Base-by-base conservation (phyloP, 345 rosid species). In the Murraya koenigii region DNA sequence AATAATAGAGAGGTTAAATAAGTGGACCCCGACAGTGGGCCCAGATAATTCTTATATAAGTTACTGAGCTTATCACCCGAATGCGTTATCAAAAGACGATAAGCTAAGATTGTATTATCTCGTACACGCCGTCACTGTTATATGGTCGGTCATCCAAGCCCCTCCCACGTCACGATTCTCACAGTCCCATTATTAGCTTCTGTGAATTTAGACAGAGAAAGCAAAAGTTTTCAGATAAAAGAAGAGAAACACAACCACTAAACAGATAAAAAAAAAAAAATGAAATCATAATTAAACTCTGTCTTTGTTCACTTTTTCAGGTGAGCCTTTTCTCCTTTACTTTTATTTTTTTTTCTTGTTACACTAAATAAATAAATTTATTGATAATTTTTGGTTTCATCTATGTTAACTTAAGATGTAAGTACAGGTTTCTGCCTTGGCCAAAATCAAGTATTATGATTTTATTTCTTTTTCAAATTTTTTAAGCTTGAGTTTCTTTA, bases 1-100 rank as follows among this genome's bases (percentile, higher is more conserved):
- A 44, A 44, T 44, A 13, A 13, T 41, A 2, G 49, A 13, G 49
- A 44, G 17, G 3, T 13, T 41, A 0, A 0, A 3, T 3, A 44
- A 11, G 33, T 59, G 64, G 64, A 60, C 64, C 33, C 69, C 69
- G n/a, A 5, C 41, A 2, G 38, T 7, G 38, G 23, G 22, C 25
- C 39, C 1, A 1, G 41, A 0, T 2, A 7, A 65, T 0, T 7
- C 32, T 14, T 15, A 68, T 39, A 23, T 41, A 68, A 41, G 23
- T 20, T 0, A 0, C 0, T 0, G 1, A 0, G 0, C 55, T 23
- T 41, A 41, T 68, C n/a, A 65, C 44, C 25, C 0, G 2, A 0
- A 0, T 4, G 30, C 55, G n/a, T 23, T 23, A 39, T 67, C n/a
- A 22, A n/a, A 41, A 41, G 49, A 11, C 11, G 49, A 41, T 3